Percentiles rank a stretch among this genome's conserved stretches.
These are phyloP conservation scores for Hypocreales sp. DNA, from an alignment of 2,329 filamentous ascomycete genomes.

Conservation along the genomic window DNA sequence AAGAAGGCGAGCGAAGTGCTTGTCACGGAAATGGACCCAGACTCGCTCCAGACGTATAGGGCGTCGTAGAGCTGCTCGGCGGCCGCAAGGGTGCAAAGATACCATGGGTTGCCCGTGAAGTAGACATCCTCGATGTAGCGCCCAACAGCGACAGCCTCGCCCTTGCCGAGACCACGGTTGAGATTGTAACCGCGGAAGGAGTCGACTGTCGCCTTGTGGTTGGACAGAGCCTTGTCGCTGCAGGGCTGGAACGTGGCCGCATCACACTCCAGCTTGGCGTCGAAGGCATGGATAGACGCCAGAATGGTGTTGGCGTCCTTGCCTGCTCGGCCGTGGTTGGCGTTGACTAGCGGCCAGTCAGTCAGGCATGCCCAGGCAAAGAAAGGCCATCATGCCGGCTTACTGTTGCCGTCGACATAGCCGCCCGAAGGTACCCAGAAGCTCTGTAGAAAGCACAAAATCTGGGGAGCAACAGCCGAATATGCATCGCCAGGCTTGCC, in stretches of 20 bases:
- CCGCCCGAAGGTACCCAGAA: constrained; percentile 52
- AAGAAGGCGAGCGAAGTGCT: constrained; percentile 56
- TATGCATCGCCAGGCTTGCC: constrained; percentile 46
- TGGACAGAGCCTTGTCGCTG: constrained; percentile 51
- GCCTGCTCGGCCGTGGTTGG: constrained; percentile 44
- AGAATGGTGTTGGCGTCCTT: constrained; percentile 60
- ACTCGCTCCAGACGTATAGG: constrained; percentile 51
- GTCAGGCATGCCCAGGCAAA: too few relatives aligned
- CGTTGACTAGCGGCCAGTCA: constrained; percentile 27
- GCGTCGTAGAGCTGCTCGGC: constrained; percentile 72
- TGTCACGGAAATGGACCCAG: constrained; percentile 49
- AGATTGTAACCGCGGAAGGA: constrained; percentile 61
- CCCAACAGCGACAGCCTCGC: constrained; percentile 45
- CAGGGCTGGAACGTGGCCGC: constrained; percentile 65
- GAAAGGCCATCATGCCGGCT: constrained; percentile 6
- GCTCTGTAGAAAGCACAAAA: constrained; percentile 57
- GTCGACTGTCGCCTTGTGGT: constrained; percentile 62
- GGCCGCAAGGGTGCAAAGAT: constrained; percentile 58
- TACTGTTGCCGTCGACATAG: constrained; percentile 53
- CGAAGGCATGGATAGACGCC: constrained; percentile 52
- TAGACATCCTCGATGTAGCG: constrained; percentile 61
- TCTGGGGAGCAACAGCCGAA: constrained; percentile 47
- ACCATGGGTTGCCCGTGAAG: constrained; percentile 71
- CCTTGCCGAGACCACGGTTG: constrained; percentile 48
- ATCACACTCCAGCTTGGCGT: constrained; percentile 50